Percentiles rank a stretch among this genome's conserved stretches.
These are phyloP conservation scores for Quercus parvula DNA, from an alignment of 306 rosid genomes.

Conservation along the genomic window DNA sequence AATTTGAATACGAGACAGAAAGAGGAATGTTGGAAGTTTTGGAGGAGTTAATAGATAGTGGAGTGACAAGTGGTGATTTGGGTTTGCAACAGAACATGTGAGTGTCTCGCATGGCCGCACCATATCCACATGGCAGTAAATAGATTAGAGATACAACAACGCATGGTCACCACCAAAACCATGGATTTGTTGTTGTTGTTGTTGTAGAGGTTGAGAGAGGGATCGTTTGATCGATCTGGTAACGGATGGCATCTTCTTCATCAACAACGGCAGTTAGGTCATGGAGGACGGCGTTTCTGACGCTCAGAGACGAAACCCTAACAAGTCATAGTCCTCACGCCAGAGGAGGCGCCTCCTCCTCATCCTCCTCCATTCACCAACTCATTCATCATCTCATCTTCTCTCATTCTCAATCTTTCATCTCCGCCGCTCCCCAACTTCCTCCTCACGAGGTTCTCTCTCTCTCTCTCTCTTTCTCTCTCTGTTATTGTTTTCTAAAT, in stretches of 20 bases:
- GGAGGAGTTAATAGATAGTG: too few relatives aligned
- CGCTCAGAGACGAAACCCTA: conserved; percentile 77
- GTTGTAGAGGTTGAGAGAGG: background rate
- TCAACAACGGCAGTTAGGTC: conserved; percentile 41
- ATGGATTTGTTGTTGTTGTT: too few relatives aligned
- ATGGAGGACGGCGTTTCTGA: conserved; percentile 81
- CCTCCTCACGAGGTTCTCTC: conserved; percentile 64
- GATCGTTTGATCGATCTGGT: conserved; percentile 2
- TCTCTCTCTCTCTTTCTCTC: background rate
- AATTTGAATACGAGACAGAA: too few relatives aligned
- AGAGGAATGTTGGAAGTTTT: too few relatives aligned
- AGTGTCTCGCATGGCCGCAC: too few relatives aligned
- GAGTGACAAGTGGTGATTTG: too few relatives aligned
- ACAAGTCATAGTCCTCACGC: conserved; percentile 32
- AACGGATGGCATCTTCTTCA: conserved; percentile 21
- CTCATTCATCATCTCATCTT: conserved; percentile 57
- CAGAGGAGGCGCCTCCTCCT: background rate
- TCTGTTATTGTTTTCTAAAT: background rate
- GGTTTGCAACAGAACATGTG: too few relatives aligned
- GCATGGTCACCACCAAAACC: too few relatives aligned
- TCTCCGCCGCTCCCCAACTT: conserved; percentile 61
- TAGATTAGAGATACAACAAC: too few relatives aligned
- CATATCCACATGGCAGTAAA: too few relatives aligned
- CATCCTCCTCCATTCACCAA: conserved; percentile 28
- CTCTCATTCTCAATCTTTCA: conserved; percentile 51